These are phyloP conservation scores for Protostelium mycophagum DNA, from an alignment of 78 protist species.

Conservation along the genomic window DNA sequence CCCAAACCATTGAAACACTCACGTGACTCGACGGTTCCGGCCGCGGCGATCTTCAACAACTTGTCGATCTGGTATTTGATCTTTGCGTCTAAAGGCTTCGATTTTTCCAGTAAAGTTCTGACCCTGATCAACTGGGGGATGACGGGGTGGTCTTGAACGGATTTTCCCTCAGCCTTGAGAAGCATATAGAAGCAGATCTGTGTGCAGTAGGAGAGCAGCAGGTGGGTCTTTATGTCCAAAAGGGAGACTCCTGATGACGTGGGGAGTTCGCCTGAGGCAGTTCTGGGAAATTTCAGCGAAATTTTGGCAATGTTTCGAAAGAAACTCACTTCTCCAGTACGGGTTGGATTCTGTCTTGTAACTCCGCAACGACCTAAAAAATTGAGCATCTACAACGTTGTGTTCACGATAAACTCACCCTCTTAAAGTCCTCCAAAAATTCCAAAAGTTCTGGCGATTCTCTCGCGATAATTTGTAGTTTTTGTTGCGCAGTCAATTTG, in stretches of 20 bases:
- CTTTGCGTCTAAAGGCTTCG: slow-evolving; percentile 70
- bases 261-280: not conserved
- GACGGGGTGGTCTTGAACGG: slow-evolving; percentile 85
- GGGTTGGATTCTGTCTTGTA: not conserved
- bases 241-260: not conserved
- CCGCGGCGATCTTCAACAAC: slow-evolving; percentile 35
- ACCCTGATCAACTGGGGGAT: slow-evolving; percentile 65
- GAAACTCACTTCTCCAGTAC: slow-evolving; percentile 1
- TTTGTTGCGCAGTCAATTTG: slow-evolving; percentile 34
- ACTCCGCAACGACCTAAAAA: not conserved
- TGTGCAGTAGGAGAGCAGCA: slow-evolving; percentile 80
- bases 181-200: slow-evolving; percentile 76
- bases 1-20: not conserved
- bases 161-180: slow-evolving; percentile 71
- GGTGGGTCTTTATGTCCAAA: slow-evolving; percentile 15
- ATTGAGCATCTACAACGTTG: slow-evolving; percentile 39
- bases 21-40: slow-evolving; percentile 29
- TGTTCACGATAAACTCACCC: slow-evolving; percentile 60
- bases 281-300: not conserved
- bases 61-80: slow-evolving; percentile 66
- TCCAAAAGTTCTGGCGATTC: slow-evolving; percentile 52
- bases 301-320: not conserved
- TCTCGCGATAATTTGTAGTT: slow-evolving; percentile 22
- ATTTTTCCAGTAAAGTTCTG: slow-evolving; percentile 68
- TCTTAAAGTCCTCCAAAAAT: slow-evolving; percentile 50